Conservation (phyloP, 2,329 filamentous ascomycete genomes). For the Apiospora phragmitis region DNA sequence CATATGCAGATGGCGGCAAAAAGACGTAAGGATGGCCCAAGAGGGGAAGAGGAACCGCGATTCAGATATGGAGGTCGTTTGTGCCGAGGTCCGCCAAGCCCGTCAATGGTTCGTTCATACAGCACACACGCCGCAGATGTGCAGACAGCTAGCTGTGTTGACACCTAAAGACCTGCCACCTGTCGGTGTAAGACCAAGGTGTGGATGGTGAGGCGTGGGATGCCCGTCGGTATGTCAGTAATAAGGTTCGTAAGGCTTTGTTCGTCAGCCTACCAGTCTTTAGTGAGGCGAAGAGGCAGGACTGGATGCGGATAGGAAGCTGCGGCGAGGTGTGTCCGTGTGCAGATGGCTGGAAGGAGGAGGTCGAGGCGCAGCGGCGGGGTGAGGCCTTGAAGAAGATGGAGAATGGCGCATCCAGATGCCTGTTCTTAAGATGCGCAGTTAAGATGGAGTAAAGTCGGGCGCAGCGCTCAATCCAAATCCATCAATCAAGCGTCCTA, state of each 20-base stretch:
- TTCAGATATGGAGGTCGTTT: not conserved
- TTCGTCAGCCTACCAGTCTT: not conserved
- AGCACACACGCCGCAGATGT: not conserved
- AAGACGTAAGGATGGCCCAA: not conserved
- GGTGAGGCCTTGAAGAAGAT: not conserved
- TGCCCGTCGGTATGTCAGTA: not conserved
- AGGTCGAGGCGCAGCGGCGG: not conserved
- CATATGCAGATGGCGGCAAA: not conserved
- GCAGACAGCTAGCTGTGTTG: not conserved
- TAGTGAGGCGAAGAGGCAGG: not conserved
- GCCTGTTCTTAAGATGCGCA: conserved; percentile 4
- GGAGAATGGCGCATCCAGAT: not conserved
- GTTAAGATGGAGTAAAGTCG: not conserved
- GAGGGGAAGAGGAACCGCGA: not conserved
- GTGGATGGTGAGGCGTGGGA: not conserved
- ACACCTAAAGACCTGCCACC: not conserved
- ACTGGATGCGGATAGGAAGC: not conserved
- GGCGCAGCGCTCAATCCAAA: not conserved
- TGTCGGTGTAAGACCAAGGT: not conserved
- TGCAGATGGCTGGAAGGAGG: not conserved
- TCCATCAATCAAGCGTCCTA: not conserved
- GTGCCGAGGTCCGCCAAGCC: not conserved
- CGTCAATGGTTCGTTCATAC: not conserved
- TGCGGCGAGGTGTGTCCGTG: not conserved
- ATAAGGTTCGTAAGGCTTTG: not conserved